Evolutionary conservation across 1,284 basidiomycete genomes (phyloP), one percentile per base, ranked within the genome.

Genomic region (Ceratobasidium sp.): DNA sequence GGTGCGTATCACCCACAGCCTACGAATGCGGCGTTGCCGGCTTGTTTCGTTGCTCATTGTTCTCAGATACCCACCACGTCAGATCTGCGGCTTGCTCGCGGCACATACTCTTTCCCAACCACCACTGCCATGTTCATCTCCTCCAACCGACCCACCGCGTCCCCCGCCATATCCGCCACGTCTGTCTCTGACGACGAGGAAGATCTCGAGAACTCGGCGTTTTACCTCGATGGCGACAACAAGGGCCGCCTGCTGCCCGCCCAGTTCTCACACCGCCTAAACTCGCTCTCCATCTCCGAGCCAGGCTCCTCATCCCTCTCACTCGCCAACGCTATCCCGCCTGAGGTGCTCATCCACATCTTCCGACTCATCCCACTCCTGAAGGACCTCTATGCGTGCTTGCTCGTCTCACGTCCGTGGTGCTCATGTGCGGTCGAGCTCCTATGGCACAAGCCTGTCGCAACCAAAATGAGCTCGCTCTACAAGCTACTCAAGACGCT

Each of bases 401-500:
- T 97, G 72, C 88, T 92, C 71, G 96, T 98, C 39, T 96, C 91
- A 43, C 90, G 93, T 72, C 86, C 90, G 14, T 99, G 97, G 96
- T 98, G 96, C 83, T 90, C 96, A 78, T 97, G 95, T 80, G 91
- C 94, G 8, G 95, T 97, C 69, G 95, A 98, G 80, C 86, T 98
- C 21, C 86, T 99, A 23, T 99, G 97, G 97, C 92, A 96, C 80
- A 92, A 94, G 77, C 96, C 97, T 18, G 85, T 85, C 70, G 90
- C 97, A 78, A 84, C 87, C 71, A 88, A 87, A 74, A 85, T 89
- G 73, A 84, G 86, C 62, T 90, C 90, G 52, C 86, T 97, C 62
- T 86, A 90, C 79, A 91, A 92, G 81, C 91, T 95, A 87, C 86
- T 94, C 77, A 82, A 85, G 64, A 83, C 92, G 45, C 83, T 95